A percentile compares a stretch with the other conserved stretches of the same genome.
Conservation (phyloP, 768 basidiomycete species). For the Hypholoma fasciculare region DNA sequence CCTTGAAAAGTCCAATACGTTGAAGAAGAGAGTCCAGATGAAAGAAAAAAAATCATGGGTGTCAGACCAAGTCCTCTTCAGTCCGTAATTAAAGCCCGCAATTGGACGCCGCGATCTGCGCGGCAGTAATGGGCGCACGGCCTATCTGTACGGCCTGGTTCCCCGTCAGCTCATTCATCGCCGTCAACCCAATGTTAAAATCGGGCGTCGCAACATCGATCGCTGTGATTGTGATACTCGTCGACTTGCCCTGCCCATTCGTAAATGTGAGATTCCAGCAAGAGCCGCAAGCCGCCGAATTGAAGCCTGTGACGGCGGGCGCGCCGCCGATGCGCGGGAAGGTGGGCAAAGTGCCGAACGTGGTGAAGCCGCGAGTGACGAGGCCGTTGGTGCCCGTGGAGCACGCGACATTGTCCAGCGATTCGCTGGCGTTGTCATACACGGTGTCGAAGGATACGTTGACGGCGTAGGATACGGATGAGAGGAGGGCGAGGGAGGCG, state of each 20-base stretch:
- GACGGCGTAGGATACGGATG: conserved; percentile 23
- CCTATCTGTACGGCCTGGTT: conserved; percentile 48
- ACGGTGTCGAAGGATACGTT: conserved; percentile 42
- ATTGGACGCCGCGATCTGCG: conserved; percentile 40
- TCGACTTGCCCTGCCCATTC: conserved; percentile 24
- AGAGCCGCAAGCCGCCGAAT: conserved; percentile 54
- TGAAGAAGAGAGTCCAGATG: no score
- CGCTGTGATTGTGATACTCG: conserved; percentile 47
- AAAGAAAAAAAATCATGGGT: no score
- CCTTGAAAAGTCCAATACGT: no score
- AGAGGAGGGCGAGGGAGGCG: conserved; percentile 22
- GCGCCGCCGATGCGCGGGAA: conserved; percentile 65
- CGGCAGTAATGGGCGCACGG: conserved; percentile 42
- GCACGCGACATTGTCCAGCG: conserved; percentile 44
- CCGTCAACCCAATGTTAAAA: conserved; percentile 49
- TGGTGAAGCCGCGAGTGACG: conserved; percentile 41
- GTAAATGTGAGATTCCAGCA: conserved; percentile 62
- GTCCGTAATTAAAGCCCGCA: conserved; percentile 43
- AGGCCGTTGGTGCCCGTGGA: conserved; percentile 55
- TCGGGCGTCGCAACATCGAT: conserved; percentile 48
- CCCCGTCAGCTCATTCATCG: conserved; percentile 57
- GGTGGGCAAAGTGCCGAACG: conserved; percentile 49
- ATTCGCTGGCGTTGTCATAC: conserved; percentile 45
- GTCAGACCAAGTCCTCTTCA: no score
- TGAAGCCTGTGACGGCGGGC: conserved; percentile 47